These are phyloP conservation scores for Omphalotus guepiniiformis DNA, from an alignment of 768 basidiomycete genomes.

Conservation along the genomic window DNA sequence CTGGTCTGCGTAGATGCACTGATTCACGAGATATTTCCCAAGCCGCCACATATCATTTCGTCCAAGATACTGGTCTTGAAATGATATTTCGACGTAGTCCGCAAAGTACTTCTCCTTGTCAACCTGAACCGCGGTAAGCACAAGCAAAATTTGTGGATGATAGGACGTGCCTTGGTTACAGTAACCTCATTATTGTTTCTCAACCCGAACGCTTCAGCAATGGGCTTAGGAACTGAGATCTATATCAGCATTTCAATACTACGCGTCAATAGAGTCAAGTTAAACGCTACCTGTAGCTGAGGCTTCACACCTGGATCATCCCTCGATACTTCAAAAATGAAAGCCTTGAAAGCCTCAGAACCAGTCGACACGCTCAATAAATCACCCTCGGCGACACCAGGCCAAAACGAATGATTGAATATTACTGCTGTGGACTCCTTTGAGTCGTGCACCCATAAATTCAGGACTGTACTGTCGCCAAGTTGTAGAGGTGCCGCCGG, in stretches of 20 bases:
- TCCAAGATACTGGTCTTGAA: constrained; percentile 93
- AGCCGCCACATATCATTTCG: constrained; percentile 97
- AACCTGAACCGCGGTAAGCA: constrained; percentile 42
- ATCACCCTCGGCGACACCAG: constrained; percentile 76
- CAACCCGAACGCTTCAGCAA: constrained; percentile 67
- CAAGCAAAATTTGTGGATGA: background rate
- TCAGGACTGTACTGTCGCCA: constrained; percentile 61
- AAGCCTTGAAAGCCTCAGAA: constrained; percentile 41
- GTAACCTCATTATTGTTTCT: constrained; percentile 71
- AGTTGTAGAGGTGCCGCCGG: constrained; percentile 38
- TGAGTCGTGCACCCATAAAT: constrained; percentile 69
- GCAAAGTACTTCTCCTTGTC: constrained; percentile 60
- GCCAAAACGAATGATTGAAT: constrained; percentile 74
- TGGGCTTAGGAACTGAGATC: constrained; percentile 72
- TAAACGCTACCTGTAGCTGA: constrained; percentile 51
- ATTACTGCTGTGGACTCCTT: constrained; percentile 56
- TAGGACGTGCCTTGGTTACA: constrained; percentile 54
- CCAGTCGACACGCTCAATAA: constrained; percentile 49
- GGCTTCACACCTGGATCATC: constrained; percentile 59
- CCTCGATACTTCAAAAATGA: constrained; percentile 62
- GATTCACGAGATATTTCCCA: constrained; percentile 73
- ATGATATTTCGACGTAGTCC: constrained; percentile 84
- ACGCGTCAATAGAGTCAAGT: background rate
- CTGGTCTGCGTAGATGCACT: constrained; percentile 80
- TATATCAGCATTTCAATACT: constrained; percentile 21